Evolutionary conservation across 805 yeast species (phyloP).

Genomic region (Ogataea thermomethanolica): DNA sequence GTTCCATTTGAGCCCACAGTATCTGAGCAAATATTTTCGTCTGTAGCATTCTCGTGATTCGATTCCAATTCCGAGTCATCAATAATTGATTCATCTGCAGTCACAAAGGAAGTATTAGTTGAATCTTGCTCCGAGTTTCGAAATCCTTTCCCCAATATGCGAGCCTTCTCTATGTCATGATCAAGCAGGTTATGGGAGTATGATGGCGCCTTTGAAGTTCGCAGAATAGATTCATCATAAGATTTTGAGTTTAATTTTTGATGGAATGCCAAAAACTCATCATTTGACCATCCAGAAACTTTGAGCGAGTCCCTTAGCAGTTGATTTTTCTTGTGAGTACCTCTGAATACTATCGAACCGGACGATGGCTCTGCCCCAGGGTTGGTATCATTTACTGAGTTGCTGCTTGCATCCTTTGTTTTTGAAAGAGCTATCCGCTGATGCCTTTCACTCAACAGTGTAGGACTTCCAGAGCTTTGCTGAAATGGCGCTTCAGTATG

Average conservation of each 20-base stretch:
- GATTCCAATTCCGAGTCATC: neutral
- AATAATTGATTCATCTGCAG: constrained; percentile 19
- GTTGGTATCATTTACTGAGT: neutral
- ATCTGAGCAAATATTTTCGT: neutral
- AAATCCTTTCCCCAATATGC: constrained; percentile 5
- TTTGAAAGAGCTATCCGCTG: no score
- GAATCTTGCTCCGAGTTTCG: constrained; percentile 1
- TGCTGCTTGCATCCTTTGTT: no score
- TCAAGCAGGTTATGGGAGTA: constrained; percentile 11
- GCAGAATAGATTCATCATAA: neutral
- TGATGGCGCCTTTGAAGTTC: neutral
- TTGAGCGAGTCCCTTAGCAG: constrained; percentile 2
- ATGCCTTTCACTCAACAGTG: no score
- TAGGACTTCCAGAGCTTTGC: no score
- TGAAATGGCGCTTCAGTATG: no score
- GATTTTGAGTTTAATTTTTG: constrained; percentile 5
- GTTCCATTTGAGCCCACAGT: constrained; percentile 4
- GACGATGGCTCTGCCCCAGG: neutral
- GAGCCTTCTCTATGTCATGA: constrained; percentile 15
- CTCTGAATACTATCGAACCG: neutral
- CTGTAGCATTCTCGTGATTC: neutral
- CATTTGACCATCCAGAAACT: constrained; percentile 20
- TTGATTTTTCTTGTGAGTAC: neutral
- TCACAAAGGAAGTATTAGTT: constrained; percentile 21
- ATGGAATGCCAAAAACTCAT: constrained; percentile 17